Base-by-base conservation (phyloP, 257 asterid species). In the Nicotiana sylvestris region DNA sequence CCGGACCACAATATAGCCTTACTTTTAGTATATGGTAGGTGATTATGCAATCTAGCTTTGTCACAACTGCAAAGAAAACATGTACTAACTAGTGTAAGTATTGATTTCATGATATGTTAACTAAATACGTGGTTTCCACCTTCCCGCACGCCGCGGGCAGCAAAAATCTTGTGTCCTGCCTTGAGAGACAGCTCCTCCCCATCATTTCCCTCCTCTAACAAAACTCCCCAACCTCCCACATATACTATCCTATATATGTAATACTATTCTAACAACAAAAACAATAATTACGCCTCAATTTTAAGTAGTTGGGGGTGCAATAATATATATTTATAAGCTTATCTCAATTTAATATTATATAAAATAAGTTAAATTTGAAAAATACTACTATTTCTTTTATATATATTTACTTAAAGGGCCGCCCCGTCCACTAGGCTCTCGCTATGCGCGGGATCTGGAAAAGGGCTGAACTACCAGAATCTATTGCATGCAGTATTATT, bases 81-180 rank as follows among this genome's bases (percentile, higher is more conserved):
- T 76, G 80, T 8, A 25, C 13, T n/a, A 69, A 69, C 56, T 43
- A 43, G 61, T 46, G 55, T 12, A 72, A 46, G 61, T 72, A 72
- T 46, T 72, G 21, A 32, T 77, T 76, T 86, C 90, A 87, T 89
- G 88, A 76, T 79, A 43, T 72, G 76, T 76, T 85, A 86, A 80
- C 86, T 82, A 81, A 81, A 85, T 77, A 84, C 87, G 88, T 89
- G 84, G 79, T 84, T 88, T 79, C 89, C 86, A 84, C 89, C 87
- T 78, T 85, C 80, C 88, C 91, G 89, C 91, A 86, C 87, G 90
- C 90, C 87, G 87, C 88, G 92, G 89, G 86, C 85, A 85, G 86
- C 95, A 90, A 91, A 81, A 81, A 81, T 88, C 91, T 89, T 92
- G 97, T 92, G 95, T 83, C 88, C 87, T 83, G 87, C 85, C 92